Base-by-base conservation (phyloP, 768 basidiomycete genomes). In the Pleurotus tuoliensis region DNA sequence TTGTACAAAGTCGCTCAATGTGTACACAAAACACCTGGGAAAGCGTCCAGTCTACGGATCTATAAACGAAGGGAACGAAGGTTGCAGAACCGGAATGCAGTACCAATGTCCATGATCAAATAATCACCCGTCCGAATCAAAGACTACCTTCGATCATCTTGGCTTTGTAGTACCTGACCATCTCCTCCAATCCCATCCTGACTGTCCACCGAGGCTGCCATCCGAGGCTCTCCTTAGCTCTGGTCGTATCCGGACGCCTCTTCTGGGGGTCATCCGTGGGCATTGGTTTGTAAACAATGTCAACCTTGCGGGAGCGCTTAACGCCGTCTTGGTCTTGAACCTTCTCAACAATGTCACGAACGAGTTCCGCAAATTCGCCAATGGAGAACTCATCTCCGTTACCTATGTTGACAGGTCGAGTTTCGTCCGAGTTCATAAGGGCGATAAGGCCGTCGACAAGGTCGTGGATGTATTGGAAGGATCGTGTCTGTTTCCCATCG, bases 401-500 rank as follows among this genome's bases (percentile, higher is more conserved):
- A 57, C 97, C 97, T 62, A 99, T 87, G 82, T 99, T 99, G 71
- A 96, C 92, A 1, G 97, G 97, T 34, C 92, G 88, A 54, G 90
- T 81, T 74, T 97, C 94, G 67, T 83, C 75, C 15, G 94, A 94
- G 79, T 95, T 97, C 97, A 99, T 99, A 63, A 95, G 79, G 18
- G 86, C 83, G 68, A 94, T 94, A 56, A 94, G 75, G 43, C 96
- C 97, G 67, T 98, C 94, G 67, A 96, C 80, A 61, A 99, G 84
- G 71, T 99, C 97, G 76, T 99, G 97, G 58, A 99, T 87, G 74
- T 96, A 99, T 75, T 96, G 94, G 84, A 96, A 94, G 11, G 94
- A 96, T 58, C 94, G 90, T 18, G 94, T 95, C 76, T 96, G 94
- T 44, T 74, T 84, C 62, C 94, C 94, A 67, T 98, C 94, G 51